Evolutionary conservation across 2,329 filamentous ascomycete genomes (phyloP).

Genomic region (Penicillium sp.): DNA sequence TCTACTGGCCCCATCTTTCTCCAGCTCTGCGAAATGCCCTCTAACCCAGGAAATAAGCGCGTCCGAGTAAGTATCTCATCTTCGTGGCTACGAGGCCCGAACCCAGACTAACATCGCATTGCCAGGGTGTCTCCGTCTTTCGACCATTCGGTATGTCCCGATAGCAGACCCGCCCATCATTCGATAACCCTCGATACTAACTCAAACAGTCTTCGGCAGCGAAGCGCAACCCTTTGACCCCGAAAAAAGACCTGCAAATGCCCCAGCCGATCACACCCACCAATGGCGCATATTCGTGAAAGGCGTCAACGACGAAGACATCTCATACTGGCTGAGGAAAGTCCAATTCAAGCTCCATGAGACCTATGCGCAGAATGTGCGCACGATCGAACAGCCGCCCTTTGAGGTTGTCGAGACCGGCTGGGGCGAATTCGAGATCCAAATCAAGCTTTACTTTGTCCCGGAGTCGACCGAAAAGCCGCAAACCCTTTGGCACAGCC

Average conservation of each 20-base stretch:
- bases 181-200: background rate
- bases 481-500: constrained; percentile 88
- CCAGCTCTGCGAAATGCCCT: constrained; percentile 44
- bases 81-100: background rate
- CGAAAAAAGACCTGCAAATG: constrained; percentile 65
- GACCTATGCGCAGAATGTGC: constrained; percentile 85
- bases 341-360: constrained; percentile 98
- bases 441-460: constrained; percentile 89
- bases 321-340: constrained; percentile 92
- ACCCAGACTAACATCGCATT: constrained; percentile 19
- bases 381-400: constrained; percentile 74
- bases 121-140: constrained; percentile 44
- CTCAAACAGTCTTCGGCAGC: constrained; percentile 64
- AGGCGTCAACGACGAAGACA: constrained; percentile 81
- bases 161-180: background rate
- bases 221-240: constrained; percentile 77
- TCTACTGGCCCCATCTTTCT: background rate
- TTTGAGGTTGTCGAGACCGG: constrained; percentile 90
- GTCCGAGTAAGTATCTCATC: constrained; percentile 45
- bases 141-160: constrained; percentile 43
- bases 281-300: constrained; percentile 94
- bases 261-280: constrained; percentile 89
- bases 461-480: constrained; percentile 87
- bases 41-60: constrained; percentile 52
- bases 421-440: constrained; percentile 97